These are phyloP conservation scores for Mycena belliarum DNA, from an alignment of 768 basidiomycete species.

Conservation along the genomic window DNA sequence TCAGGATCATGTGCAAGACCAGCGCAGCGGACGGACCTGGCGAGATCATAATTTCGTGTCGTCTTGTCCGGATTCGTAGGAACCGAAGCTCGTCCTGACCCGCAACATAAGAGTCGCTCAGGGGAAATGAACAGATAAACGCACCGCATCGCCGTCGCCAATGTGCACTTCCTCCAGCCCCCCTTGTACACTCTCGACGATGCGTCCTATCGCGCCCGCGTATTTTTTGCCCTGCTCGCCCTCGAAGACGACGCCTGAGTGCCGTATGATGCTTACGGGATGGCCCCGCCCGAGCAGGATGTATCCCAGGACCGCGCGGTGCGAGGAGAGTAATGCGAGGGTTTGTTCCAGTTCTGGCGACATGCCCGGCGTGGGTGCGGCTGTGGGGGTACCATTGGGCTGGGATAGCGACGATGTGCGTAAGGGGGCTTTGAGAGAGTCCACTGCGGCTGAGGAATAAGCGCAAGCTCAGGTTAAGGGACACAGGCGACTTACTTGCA, in stretches of 20 bases:
- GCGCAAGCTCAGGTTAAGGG: neutral
- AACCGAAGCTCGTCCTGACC: constrained; percentile 82
- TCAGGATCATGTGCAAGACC: too few species aligned
- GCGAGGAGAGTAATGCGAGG: constrained; percentile 70
- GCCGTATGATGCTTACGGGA: constrained; percentile 77
- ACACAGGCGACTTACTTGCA: constrained; percentile 6
- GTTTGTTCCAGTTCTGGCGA: constrained; percentile 86
- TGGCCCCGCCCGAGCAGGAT: constrained; percentile 76
- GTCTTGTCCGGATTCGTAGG: constrained; percentile 86
- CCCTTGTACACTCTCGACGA: constrained; percentile 76
- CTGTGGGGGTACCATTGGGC: constrained; percentile 6
- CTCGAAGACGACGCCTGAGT: constrained; percentile 84
- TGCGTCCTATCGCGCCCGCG: constrained; percentile 67
- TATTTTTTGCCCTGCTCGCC: constrained; percentile 81
- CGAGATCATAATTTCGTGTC: constrained; percentile 93
- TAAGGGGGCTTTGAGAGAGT: constrained; percentile 6
- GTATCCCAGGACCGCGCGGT: constrained; percentile 86
- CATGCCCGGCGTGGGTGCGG: constrained; percentile 33
- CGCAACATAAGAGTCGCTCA: neutral
- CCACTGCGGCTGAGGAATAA: constrained; percentile 21
- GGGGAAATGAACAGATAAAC: constrained; percentile 26
- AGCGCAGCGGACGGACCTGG: constrained; percentile 54
- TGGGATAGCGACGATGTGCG: constrained; percentile 3
- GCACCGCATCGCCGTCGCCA: constrained; percentile 58
- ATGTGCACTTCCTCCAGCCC: constrained; percentile 78